Conservation (phyloP, 2,329 filamentous ascomycete species). For the Bisporella sp. region DNA sequence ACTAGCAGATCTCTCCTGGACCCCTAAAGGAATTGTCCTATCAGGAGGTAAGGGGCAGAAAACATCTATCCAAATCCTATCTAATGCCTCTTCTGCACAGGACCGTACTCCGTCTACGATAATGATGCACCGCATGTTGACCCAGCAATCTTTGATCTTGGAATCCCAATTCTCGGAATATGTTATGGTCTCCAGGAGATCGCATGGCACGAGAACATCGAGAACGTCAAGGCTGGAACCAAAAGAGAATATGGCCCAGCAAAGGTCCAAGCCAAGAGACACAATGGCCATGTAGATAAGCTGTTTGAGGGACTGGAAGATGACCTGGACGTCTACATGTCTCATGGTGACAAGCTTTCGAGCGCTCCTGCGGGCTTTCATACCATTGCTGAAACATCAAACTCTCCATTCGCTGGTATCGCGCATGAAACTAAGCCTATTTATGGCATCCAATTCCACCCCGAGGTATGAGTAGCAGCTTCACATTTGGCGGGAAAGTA, state of each 20-base stretch:
- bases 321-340: constrained; percentile 72
- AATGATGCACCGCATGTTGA: constrained; percentile 72
- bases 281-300: constrained; percentile 59
- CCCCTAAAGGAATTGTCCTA: constrained; percentile 77
- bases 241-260: constrained; percentile 38
- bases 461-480: constrained; percentile 34
- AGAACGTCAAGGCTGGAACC: constrained; percentile 60
- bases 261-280: constrained; percentile 50
- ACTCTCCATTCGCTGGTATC: constrained; percentile 75
- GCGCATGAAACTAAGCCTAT: constrained; percentile 63
- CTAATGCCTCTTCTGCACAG: too few species aligned
- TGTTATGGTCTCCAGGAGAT: constrained; percentile 57
- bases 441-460: constrained; percentile 77
- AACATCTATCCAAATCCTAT: too few species aligned
- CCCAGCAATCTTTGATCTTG: constrained; percentile 71
- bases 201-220: constrained; percentile 57
- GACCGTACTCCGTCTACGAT: constrained; percentile 74
- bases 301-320: constrained; percentile 74
- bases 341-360: constrained; percentile 79
- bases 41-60: constrained; percentile 41
- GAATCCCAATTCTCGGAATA: constrained; percentile 14
- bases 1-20: constrained; percentile 67
- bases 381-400: constrained; percentile 66
- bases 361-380: constrained; percentile 66
- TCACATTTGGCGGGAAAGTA: constrained; percentile 1